Evolutionary conservation across 2,329 filamentous ascomycete genomes (phyloP).

Genomic region (Talaromyces sp.): DNA sequence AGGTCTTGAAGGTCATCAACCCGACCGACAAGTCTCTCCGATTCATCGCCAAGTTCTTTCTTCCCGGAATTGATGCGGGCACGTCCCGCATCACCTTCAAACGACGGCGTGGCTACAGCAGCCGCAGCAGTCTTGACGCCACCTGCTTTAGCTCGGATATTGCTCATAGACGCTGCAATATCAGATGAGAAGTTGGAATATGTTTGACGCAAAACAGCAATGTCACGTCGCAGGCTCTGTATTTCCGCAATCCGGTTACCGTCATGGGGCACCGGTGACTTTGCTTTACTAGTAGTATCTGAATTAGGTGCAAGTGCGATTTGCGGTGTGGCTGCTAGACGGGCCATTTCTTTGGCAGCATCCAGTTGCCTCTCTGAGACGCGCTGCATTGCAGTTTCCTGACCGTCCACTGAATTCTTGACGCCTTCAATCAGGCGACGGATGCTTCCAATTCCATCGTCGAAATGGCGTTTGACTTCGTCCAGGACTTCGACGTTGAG

Average conservation of each 20-base stretch:
- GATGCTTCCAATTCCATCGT: slow-evolving; percentile 78
- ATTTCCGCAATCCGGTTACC: slow-evolving; percentile 68
- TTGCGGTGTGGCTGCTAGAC: slow-evolving; percentile 50
- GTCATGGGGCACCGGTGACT: slow-evolving; percentile 35
- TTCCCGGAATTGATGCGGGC: slow-evolving; percentile 81
- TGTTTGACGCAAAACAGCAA: slow-evolving; percentile 86
- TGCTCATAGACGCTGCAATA: slow-evolving; percentile 79
- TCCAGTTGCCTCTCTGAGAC: slow-evolving; percentile 90
- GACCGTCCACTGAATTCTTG: slow-evolving; percentile 75
- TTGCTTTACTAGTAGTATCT: slow-evolving; percentile 20
- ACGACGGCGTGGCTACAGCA: slow-evolving; percentile 64
- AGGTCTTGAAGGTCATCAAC: slow-evolving; percentile 97
- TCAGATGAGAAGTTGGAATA: slow-evolving; percentile 89
- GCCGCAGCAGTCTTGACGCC: slow-evolving; percentile 71
- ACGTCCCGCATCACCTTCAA: slow-evolving; percentile 74
- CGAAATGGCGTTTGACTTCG: slow-evolving; percentile 93
- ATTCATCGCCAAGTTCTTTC: slow-evolving; percentile 79
- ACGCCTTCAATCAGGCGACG: slow-evolving; percentile 81
- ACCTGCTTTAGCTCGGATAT: slow-evolving; percentile 73
- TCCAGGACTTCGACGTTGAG: slow-evolving; percentile 89
- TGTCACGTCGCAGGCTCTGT: slow-evolving; percentile 75
- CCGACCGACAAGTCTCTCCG: slow-evolving; percentile 80
- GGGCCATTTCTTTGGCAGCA: slow-evolving; percentile 78
- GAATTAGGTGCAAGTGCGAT: slow-evolving; percentile 29
- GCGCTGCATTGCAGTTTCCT: slow-evolving; percentile 72